Percentiles rank a stretch among this genome's conserved stretches.
These are phyloP conservation scores for Teratosphaeria epicoccoides DNA, from an alignment of 2,329 filamentous ascomycete genomes.

Conservation along the genomic window DNA sequence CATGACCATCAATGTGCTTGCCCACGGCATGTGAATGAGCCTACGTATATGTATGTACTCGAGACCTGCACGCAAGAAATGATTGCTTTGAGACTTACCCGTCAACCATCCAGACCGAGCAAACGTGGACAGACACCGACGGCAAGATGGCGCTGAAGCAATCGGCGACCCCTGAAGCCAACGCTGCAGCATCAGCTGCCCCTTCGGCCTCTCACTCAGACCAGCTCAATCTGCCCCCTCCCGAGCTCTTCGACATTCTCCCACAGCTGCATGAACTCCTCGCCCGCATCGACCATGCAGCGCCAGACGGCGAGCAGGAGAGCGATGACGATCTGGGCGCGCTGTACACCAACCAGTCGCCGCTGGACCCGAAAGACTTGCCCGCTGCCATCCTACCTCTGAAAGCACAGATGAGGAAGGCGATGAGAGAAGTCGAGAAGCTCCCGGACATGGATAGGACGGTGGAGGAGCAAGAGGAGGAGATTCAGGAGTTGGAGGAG, in stretches of 20 bases:
- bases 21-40: not conserved
- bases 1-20: not conserved
- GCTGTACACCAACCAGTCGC: slow-evolving; percentile 17
- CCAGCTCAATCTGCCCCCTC: slow-evolving; percentile 49
- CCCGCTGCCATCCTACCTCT: slow-evolving; percentile 66
- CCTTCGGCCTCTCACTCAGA: slow-evolving; percentile 7
- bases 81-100: not conserved
- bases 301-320: not conserved
- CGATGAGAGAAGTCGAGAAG: slow-evolving; percentile 52
- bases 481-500: slow-evolving; percentile 57
- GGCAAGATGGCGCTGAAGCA: not conserved
- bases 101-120: not conserved
- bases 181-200: slow-evolving; percentile 6
- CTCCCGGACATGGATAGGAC: slow-evolving; percentile 61
- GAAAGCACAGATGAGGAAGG: slow-evolving; percentile 67
- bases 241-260: slow-evolving; percentile 75
- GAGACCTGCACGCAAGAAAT: not conserved
- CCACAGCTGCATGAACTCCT: slow-evolving; percentile 72
- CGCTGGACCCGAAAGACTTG: slow-evolving; percentile 63
- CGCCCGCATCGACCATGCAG: slow-evolving; percentile 46
- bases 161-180: not conserved
- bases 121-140: not conserved
- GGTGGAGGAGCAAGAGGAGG: slow-evolving; percentile 57
- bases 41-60: no score
- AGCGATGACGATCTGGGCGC: slow-evolving; percentile 17